These are phyloP conservation scores for Linnemannia elongata DNA, from an alignment of 192 early-diverging fungal genomes.

Conservation along the genomic window DNA sequence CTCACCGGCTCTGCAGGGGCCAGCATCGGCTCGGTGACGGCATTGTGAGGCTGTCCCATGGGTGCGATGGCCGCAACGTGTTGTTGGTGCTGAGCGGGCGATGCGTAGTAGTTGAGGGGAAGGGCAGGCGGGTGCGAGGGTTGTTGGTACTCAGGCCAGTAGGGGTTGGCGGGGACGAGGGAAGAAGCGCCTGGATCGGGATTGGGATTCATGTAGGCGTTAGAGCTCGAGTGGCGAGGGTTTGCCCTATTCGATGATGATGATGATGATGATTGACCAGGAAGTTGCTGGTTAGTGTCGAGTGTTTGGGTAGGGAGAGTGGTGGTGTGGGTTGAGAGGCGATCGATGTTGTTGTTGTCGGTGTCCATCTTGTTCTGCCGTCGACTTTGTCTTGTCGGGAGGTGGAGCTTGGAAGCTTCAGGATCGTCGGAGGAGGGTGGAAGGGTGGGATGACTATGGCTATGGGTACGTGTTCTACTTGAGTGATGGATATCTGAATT, in stretches of 20 bases:
- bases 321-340: neutral
- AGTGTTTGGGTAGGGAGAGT: neutral
- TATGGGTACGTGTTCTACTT: neutral
- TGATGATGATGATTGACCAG: slow-evolving; percentile 14
- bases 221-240: neutral
- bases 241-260: slow-evolving; percentile 15
- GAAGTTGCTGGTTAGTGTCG: slow-evolving; percentile 28
- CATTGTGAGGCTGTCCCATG: neutral
- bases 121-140: slow-evolving; percentile 7
- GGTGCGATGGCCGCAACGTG: neutral
- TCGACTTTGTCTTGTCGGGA: neutral
- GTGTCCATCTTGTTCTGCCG: slow-evolving; percentile 2
- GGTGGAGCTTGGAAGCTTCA: neutral
- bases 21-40: neutral
- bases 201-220: neutral
- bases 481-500: neutral
- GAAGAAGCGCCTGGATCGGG: neutral
- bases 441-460: neutral
- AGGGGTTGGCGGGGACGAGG: slow-evolving; percentile 12
- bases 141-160: slow-evolving; percentile 37
- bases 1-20: slow-evolving; percentile 1
- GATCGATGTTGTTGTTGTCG: neutral
- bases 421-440: neutral
- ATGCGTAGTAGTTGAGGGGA: slow-evolving; percentile 25
- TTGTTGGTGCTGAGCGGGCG: slow-evolving; percentile 24